Percentiles rank a stretch among this genome's conserved stretches.
Evolutionary conservation across 1,139 yeast genomes (phyloP).

Genomic region (Zygotorulaspora mrakii): DNA sequence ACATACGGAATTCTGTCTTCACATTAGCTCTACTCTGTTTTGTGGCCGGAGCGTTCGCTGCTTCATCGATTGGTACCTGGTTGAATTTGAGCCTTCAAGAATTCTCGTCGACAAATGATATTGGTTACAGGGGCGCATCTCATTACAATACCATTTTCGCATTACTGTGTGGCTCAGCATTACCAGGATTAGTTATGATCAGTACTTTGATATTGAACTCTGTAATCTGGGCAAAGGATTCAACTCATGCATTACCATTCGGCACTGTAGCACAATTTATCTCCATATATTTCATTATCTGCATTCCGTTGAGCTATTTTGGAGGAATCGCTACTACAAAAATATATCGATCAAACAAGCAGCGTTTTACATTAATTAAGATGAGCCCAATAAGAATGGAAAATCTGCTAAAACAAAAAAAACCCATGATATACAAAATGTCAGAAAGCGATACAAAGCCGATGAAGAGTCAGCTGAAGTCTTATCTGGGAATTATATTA

Average conservation of each 20-base stretch:
- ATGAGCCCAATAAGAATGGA: background rate
- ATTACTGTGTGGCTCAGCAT: constrained; percentile 52
- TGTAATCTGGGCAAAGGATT: constrained; percentile 72
- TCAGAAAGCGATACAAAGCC: background rate
- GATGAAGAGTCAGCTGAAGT: constrained; percentile 1
- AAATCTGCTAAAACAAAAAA: background rate
- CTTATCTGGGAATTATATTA: constrained; percentile 20
- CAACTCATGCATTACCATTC: constrained; percentile 75
- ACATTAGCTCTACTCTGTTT: constrained; percentile 59
- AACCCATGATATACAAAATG: background rate
- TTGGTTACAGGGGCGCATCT: background rate
- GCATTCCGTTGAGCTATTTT: constrained; percentile 67
- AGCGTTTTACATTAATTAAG: background rate
- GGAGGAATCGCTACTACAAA: constrained; percentile 65
- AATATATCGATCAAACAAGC: constrained; percentile 7
- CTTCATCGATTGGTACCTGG: constrained; percentile 68
- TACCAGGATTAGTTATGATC: constrained; percentile 57
- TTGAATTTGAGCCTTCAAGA: constrained; percentile 34
- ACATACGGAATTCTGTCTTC: constrained; percentile 63
- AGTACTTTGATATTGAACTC: constrained; percentile 57
- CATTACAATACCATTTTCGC: constrained; percentile 34
- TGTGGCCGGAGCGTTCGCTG: constrained; percentile 65
- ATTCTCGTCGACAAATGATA: constrained; percentile 3
- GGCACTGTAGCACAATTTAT: constrained; percentile 62
- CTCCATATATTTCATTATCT: constrained; percentile 55